Percentiles rank a stretch among this genome's conserved stretches.
These are phyloP conservation scores for Rutstroemia sp. DNA, from an alignment of 2,329 filamentous ascomycete species.

Conservation along the genomic window DNA sequence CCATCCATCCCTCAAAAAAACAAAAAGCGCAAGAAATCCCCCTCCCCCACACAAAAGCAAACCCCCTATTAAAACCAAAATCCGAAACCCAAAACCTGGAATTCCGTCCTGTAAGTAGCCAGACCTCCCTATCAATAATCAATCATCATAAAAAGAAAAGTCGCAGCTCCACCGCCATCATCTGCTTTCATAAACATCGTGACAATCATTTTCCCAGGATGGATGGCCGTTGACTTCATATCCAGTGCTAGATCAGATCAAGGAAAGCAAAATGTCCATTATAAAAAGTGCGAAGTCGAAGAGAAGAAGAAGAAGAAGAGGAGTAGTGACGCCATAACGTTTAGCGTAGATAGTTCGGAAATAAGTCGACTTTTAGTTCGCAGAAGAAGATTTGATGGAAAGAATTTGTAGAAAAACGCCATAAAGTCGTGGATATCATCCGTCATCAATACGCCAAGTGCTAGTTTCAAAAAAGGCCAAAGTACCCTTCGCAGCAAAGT, in stretches of 20 bases:
- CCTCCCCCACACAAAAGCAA: too few relatives aligned
- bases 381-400: too few relatives aligned
- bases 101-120: neutral
- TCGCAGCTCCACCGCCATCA: neutral
- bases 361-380: neutral
- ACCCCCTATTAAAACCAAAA: too few relatives aligned
- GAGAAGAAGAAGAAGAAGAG: neutral
- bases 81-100: too few relatives aligned
- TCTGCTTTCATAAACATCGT: slow-evolving; percentile 2
- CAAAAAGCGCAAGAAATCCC: too few relatives aligned
- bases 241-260: neutral
- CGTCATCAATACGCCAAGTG: neutral
- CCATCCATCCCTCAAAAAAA: too few relatives aligned
- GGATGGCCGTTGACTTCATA: neutral
- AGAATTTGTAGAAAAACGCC: neutral
- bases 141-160: neutral
- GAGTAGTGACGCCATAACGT: too few relatives aligned
- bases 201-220: slow-evolving; percentile 5
- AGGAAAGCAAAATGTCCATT: slow-evolving; percentile 1
- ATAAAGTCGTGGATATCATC: slow-evolving; percentile 2
- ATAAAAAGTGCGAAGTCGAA: neutral
- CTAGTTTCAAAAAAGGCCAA: neutral
- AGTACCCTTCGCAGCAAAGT: neutral
- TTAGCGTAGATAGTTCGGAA: too few relatives aligned
- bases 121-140: too few relatives aligned